phyloP scores from a whole-genome alignment of 1,284 basidiomycete species.

The Rhodotorula sp. region DNA sequence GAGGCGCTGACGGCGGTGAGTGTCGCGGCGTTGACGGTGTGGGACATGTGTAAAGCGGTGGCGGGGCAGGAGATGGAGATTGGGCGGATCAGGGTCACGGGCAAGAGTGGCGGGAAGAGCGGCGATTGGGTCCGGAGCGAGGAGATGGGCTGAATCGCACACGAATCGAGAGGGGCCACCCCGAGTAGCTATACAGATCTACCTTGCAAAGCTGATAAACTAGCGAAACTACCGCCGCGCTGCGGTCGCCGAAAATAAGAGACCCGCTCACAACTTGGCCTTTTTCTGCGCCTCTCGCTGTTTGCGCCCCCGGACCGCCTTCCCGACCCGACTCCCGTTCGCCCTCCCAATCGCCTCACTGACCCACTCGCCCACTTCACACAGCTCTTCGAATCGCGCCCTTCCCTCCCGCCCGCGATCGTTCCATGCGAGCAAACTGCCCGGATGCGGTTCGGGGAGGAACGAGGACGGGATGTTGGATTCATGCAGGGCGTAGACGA shows the following conservation, averaged over 20 bases:
- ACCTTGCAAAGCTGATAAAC: not conserved
- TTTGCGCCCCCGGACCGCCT: conserved; percentile 57
- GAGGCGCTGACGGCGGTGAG: conserved; percentile 83
- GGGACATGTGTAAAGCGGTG: conserved; percentile 90
- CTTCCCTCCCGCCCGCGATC: conserved; percentile 8
- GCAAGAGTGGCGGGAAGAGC: conserved; percentile 71
- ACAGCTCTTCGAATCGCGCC: conserved; percentile 58
- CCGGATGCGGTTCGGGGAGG: conserved; percentile 49
- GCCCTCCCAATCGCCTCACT: conserved; percentile 63
- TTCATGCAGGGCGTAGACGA: conserved; percentile 67
- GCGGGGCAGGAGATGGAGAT: conserved; percentile 73
- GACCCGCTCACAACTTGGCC: not conserved
- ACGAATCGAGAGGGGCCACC: no score
- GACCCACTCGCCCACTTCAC: conserved; percentile 77
- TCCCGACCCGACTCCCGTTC: conserved; percentile 76
- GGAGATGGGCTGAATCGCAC: not conserved
- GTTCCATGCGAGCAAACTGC: conserved; percentile 38
- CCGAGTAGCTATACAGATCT: no score
- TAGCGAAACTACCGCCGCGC: not conserved
- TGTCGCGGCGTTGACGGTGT: conserved; percentile 74
- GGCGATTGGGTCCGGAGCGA: conserved; percentile 52
- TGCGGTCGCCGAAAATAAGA: not conserved
- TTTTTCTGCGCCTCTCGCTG: conserved; percentile 3
- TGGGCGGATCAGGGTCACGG: conserved; percentile 61
- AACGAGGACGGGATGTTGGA: conserved; percentile 68